Evolutionary conservation across 2,329 filamentous ascomycete species (phyloP), one percentile per base, ranked within the genome.

Genomic region (Fusarium zealandicum): DNA sequence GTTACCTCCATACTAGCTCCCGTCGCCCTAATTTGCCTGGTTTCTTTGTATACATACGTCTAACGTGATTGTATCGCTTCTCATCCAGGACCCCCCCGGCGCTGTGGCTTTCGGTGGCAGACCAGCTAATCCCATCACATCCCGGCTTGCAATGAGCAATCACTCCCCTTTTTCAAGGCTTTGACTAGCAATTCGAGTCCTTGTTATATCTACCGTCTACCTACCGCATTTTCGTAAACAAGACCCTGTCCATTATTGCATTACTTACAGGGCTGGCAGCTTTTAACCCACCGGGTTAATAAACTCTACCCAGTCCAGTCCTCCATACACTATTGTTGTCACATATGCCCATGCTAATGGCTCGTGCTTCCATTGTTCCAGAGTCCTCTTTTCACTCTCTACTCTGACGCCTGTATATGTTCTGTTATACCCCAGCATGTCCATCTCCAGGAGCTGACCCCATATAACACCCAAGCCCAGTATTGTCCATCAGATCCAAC

Each of bases 11-110:
- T 61, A 53, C 61, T 32, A 37, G 7, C 32, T 18, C 12, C 33
- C 30, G 33, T 48, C 43, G 31, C 38, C 42, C 40, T 50, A 41
- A 14, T 48, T 28, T 16, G 39, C 40, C 41, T 48, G 30, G 31
- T 13, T 16, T 22, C n/a, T 41, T 47, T 41, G 55, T 63, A 56
- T 48, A 41, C 38, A 56, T 48, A 41, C 38, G 36, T 61, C 52
- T 63, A 64, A 63, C 59, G 27, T 49, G 40, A 36, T 38, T 55
- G 40, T 57, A 40, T 60, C 17, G 31, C 37, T 53, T n/a, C 28
- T 36, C n/a, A 22, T 54, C 44, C 28, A 39, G 59, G 54, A 58
- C 41, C 46, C 39, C 18, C n/a, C n/a, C n/a, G 28, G 31, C 42
- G 35, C 40, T 41, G 51, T 57, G 58, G 63, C 63, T 59, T 46